Evolutionary conservation across 2,329 filamentous ascomycete species (phyloP).

Genomic region (Pyrenophora seminiperda): DNA sequence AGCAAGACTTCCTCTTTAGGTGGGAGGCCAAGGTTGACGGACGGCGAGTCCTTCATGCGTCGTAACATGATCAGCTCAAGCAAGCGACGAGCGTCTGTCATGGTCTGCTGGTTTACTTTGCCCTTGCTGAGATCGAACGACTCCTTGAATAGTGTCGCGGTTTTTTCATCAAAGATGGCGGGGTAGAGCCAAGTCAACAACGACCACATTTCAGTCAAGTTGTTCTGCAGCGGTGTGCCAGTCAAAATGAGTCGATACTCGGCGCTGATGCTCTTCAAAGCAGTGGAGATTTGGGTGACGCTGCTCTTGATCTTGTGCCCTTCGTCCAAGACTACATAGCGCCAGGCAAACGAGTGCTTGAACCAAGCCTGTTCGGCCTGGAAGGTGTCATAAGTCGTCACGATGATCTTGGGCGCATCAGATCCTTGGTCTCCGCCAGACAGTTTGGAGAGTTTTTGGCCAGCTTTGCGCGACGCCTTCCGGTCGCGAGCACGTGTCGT

Average conservation of each 20-base stretch:
- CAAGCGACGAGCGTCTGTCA: slow-evolving; percentile 59
- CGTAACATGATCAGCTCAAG: slow-evolving; percentile 65
- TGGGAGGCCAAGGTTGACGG: slow-evolving; percentile 61
- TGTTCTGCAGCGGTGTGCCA: slow-evolving; percentile 64
- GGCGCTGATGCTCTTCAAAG: slow-evolving; percentile 52
- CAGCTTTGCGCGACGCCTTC: slow-evolving; percentile 84
- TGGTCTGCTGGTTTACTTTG: slow-evolving; percentile 58
- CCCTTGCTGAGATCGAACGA: slow-evolving; percentile 63
- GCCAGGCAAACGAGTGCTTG: slow-evolving; percentile 94
- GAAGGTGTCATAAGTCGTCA: slow-evolving; percentile 98
- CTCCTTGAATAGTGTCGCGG: slow-evolving; percentile 57
- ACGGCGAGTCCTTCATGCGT: slow-evolving; percentile 61
- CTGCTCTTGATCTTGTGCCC: slow-evolving; percentile 98
- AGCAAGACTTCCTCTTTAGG: slow-evolving; percentile 63
- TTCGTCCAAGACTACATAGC: slow-evolving; percentile 99
- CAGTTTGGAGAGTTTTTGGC: slow-evolving; percentile 37
- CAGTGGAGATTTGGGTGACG: slow-evolving; percentile 50
- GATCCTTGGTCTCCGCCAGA: slow-evolving; percentile 31
- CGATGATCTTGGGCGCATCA: slow-evolving; percentile 61
- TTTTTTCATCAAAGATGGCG: slow-evolving; percentile 61
- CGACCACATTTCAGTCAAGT: slow-evolving; percentile 63
- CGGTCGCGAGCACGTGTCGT: slow-evolving; percentile 80
- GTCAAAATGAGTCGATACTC: slow-evolving; percentile 59
- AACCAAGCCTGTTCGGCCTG: slow-evolving; percentile 94
- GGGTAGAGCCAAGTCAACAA: slow-evolving; percentile 63